Base-by-base conservation (phyloP, 192 early-diverging fungal genomes). In the Diversispora epigaea region DNA sequence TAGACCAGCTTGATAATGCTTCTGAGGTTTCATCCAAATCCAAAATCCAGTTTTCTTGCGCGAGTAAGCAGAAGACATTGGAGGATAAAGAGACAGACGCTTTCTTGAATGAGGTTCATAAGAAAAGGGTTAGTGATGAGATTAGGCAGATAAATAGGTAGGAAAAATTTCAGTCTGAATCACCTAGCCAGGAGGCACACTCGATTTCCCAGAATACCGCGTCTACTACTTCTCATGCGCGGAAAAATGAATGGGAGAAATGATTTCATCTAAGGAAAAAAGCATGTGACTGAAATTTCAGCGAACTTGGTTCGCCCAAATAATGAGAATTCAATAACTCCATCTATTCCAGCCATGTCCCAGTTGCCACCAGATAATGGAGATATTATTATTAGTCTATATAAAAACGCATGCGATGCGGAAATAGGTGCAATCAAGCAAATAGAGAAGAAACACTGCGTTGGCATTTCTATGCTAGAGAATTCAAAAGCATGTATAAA, bases 211-310 rank as follows among this genome's bases (percentile, higher is more conserved):
- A 61, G 58, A 61, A 61, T 61, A 61, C 58, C 4, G 58, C 58
- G 3, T 61, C 58, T 4, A 61, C 58, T 61, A 32, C 25, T 32
- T 61, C 58, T 4, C n/a, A 4, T 61, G 58, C 1, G 58, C 19
- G 58, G 19, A 61, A 50, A 61, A 61, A 61, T 3, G 58, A 61
- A 61, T 1, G 4, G 58, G 58, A 61, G 58, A 61, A 61, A 61
- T 61, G 58, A 39, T 61, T 61, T 61, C 3, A 61, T 61, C 19
- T 4, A 61, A 61, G 4, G 19, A 61, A 39, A 61, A 61, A 61
- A 61, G 10, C 58, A 61, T 61, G 58, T 61, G 58, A 61, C 58
- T 19, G 60, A 62, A 62, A 62, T 22, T 62, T 62, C 60, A 62
- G 60, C 60, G 60, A 62, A 62, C 60, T 22, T 22, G 15, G 49